Evolutionary conservation across 2,329 filamentous ascomycete species (phyloP), one percentile per base, ranked within the genome.

Genomic region (Alternaria rosae): DNA sequence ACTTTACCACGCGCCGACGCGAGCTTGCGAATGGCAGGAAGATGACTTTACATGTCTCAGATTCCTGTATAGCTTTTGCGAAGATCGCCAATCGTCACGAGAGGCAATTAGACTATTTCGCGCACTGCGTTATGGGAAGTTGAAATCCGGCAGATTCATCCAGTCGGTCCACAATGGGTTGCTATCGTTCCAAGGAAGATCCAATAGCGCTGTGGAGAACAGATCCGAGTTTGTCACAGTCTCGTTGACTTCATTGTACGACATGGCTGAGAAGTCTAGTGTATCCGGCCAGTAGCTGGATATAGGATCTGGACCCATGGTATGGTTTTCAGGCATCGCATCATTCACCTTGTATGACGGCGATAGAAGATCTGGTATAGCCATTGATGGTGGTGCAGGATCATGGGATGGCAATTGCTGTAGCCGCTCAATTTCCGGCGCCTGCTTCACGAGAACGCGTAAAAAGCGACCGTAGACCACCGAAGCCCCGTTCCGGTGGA

Each of bases 251-350:
- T 91, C 88, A 60, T 89, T 85, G 59, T 90, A 88, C 1, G 89
- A 91, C 89, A 91, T 91, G 30, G 87, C 82, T 3, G 88, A 90
- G 73, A 91, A 89, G 23, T 88, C 87, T 21, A 90, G 70, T 35
- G 71, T 69, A 20, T 76, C 71, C 6, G 59, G 51, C 74, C 70
- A 74, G 13, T 67, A 61, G 17, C 58, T 57, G 5, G 59, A 62
- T n/a, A 71, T 47, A 12, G 67, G 52, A 48, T 75, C 69, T 21
- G 59, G 59, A 3, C 55, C 48, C 47, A 50, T 38, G 4, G 54
- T 55, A 17, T 28, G 67, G 44, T 21, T 56, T 38, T 50, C 61
- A 17, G 43, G 56, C 38, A 54, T 59, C 54, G 44, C 47, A 10
- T 58, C 47, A n/a, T 67, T 25, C 23, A 57, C 43, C 4, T 52